These are phyloP conservation scores for Cucurbita argyrosperma DNA, from an alignment of 306 rosid species.

Conservation along the genomic window DNA sequence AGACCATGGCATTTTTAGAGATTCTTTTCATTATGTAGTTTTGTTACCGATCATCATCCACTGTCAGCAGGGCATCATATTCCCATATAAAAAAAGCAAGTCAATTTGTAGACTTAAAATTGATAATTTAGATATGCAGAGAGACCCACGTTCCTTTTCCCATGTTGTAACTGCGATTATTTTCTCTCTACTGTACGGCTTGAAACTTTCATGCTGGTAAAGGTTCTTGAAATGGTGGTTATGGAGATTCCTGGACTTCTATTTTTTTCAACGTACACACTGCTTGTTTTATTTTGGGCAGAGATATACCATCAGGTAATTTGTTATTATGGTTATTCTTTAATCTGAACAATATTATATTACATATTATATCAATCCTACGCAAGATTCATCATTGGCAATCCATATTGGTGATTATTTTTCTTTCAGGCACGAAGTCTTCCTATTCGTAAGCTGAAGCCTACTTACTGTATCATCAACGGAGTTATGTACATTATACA, in stretches of 20 bases:
- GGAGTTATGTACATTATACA: slow-evolving; percentile 45
- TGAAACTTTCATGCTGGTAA: slow-evolving; percentile 8
- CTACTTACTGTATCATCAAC: slow-evolving; percentile 43
- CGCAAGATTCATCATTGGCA: not conserved
- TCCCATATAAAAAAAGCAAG: not conserved
- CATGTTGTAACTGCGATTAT: not conserved
- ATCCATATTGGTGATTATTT: slow-evolving; percentile 9
- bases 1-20: not conserved
- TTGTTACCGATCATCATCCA: not conserved
- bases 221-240: slow-evolving; percentile 46
- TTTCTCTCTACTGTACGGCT: slow-evolving; percentile 3
- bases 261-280: slow-evolving; percentile 67
- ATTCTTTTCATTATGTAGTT: not conserved
- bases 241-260: slow-evolving; percentile 76
- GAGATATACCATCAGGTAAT: slow-evolving; percentile 74
- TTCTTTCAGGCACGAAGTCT: slow-evolving; percentile 58
- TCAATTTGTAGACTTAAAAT: not conserved
- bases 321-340: not conserved
- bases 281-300: slow-evolving; percentile 76
- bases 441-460: slow-evolving; percentile 46
- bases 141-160: not conserved
- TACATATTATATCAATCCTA: not conserved
- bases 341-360: not conserved
- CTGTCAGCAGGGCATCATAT: not conserved
- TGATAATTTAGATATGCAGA: not conserved